Base-by-base conservation (phyloP, 2,329 filamentous ascomycete genomes). In the Immersiporthe knoxdaviesiana region DNA sequence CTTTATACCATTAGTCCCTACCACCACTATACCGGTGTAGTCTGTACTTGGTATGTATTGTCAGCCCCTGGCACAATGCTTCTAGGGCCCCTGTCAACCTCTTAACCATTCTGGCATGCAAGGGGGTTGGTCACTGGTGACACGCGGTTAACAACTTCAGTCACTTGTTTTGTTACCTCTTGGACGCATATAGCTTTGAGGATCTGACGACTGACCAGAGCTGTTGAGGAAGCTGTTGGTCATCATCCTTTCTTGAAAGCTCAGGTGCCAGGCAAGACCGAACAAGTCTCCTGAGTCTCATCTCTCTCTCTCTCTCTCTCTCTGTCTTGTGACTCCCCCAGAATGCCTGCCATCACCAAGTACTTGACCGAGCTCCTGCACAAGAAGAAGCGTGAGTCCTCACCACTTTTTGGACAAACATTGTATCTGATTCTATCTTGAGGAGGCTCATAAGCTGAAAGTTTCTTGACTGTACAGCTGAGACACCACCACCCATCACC, bases 401-500 rank as follows among this genome's bases (percentile, higher is more conserved):
- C 37, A 27, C n/a, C 37, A 50, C 2, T n/a, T 47, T 50, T n/a
- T n/a, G n/a, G n/a, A n/a, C n/a, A n/a, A n/a, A n/a, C n/a, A n/a
- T n/a, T n/a, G n/a, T n/a, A n/a, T n/a, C n/a, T n/a, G n/a, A n/a
- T n/a, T n/a, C n/a, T n/a, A 12, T 41, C 14, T 27, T 1, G 59
- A 62, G 24, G 63, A 10, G 41, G 58, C 66, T 35, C 21, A 50
- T 11, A 27, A 16, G 39, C 39, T 69, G 66, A 52, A 47, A 10
- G 41, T n/a, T 2, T 47, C 67, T 70, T 71, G 71, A 70, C 73
- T 68, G 69, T 68, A 39, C 66, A 66, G 63, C 70, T 75, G 77
- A 77, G 60, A 76, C 78, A 73, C 78, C 79, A 44, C 81, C 81
- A 39, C 81, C 81, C 72, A 81, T 83, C 75, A 81, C 77, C 69